Evolutionary conservation across 2,329 filamentous ascomycete species (phyloP), one percentile per base, ranked within the genome.

Genomic region (Magnaporthiopsis incrustans): DNA sequence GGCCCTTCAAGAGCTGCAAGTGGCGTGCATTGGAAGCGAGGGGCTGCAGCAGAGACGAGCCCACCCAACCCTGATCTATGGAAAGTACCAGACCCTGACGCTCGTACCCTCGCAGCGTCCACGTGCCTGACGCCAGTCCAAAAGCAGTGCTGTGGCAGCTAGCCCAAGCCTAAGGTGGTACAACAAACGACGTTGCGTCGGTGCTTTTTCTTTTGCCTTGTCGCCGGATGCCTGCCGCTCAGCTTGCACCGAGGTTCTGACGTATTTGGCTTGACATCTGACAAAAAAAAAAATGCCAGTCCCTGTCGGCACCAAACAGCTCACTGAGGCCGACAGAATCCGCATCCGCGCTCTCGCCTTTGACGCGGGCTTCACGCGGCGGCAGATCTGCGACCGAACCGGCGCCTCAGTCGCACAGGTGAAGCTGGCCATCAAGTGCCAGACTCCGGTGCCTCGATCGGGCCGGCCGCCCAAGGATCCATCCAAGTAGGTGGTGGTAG

Each of bases 401-500:
- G 67, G 68, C 60, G 66, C 65, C 67, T 67, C 66, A 61, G 59
- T 68, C 8, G 65, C 67, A 61, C 67, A 69, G 62, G 65, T 69
- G 27, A 67, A 66, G 57, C 65, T 65, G 60, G 68, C 68, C n/a
- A 68, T 69, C 63, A 67, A 67, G 62, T 64, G 67, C 11, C 66
- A 67, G 67, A 69, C 65, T 27, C 67, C 67, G 32, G 66, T 64
- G 63, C 60, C 60, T 22, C 67, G 67, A 5, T 63, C 64, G 3
- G 67, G 67, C 30, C 63, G 67, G 57, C 66, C 66, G 5, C 64
- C 65, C 44, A 53, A 53, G 44, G 44, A 53, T 11, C 44, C 44
- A 53, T 53, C 44, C 44, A 53, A 53, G 44, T 53, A 53, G 18
- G 44, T 38, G 7, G 15, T 12, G 10, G 33, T 3, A 12, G 10